Conservation (phyloP, 768 basidiomycete species). For the Leccinum boreale region DNA sequence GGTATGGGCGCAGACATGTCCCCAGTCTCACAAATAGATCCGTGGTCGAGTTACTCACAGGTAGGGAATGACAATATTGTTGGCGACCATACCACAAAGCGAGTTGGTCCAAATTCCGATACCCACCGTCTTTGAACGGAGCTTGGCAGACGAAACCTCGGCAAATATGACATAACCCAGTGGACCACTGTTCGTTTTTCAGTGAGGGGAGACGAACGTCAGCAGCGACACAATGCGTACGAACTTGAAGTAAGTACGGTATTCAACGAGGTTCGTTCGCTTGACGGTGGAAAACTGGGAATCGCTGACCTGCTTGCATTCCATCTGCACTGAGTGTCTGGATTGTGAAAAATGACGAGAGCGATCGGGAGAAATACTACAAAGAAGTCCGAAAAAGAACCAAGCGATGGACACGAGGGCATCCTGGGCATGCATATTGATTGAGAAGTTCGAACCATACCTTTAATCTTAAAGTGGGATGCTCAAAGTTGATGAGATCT, state of each 20-base stretch:
- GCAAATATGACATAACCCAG: constrained; percentile 28
- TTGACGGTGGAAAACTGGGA: not conserved
- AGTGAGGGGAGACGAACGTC: not conserved
- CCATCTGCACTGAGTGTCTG: too few relatives aligned
- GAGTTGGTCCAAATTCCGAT: constrained; percentile 26
- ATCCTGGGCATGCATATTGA: too few relatives aligned
- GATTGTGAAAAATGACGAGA: too few relatives aligned
- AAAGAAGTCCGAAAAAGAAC: too few relatives aligned
- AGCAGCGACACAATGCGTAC: not conserved
- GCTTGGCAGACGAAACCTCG: constrained; percentile 29
- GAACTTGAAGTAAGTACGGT: too few relatives aligned
- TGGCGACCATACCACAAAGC: constrained; percentile 24
- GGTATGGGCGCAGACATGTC: not conserved
- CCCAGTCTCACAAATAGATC: not conserved
- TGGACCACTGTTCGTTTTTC: constrained; percentile 19
- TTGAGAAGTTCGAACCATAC: too few relatives aligned
- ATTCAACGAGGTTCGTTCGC: too few relatives aligned
- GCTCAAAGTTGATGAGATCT: too few relatives aligned
- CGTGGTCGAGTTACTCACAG: constrained; percentile 13
- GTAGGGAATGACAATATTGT: constrained; percentile 27
- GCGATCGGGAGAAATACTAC: too few relatives aligned
- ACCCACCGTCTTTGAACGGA: constrained; percentile 30
- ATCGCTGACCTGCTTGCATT: not conserved
- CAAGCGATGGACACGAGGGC: too few relatives aligned
- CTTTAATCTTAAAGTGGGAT: too few relatives aligned